Evolutionary conservation across 208 protist genomes (phyloP).

Genomic region (Vickermania spadyakhi): DNA sequence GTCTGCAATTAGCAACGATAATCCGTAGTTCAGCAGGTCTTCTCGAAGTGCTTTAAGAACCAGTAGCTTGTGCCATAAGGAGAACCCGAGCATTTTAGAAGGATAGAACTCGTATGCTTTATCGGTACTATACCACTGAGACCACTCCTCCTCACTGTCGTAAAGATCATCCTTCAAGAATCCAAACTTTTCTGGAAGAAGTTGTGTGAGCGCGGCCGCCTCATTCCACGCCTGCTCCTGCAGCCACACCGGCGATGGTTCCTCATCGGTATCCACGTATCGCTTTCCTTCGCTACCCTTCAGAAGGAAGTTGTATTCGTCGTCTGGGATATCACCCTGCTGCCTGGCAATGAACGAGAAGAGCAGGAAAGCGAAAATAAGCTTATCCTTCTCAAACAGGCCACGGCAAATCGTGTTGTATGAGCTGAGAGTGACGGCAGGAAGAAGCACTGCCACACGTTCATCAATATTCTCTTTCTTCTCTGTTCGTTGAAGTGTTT

Average conservation of each 20-base stretch:
- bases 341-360: constrained; percentile 80
- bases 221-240: constrained; percentile 87
- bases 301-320: constrained; percentile 87
- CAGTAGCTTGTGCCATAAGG: constrained; percentile 82
- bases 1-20: constrained; percentile 63
- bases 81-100: constrained; percentile 16
- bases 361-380: constrained; percentile 94
- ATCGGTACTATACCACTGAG: constrained; percentile 74
- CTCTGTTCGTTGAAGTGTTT: constrained; percentile 87
- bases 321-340: constrained; percentile 42
- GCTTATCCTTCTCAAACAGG: constrained; percentile 94
- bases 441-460: constrained; percentile 72
- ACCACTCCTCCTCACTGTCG: constrained; percentile 66
- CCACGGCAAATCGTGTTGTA: constrained; percentile 93
- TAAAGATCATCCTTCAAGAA: constrained; percentile 85
- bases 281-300: constrained; percentile 74
- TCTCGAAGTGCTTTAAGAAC: constrained; percentile 83
- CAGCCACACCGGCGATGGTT: constrained; percentile 87
- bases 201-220: constrained; percentile 67
- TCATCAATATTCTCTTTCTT: constrained; percentile 60
- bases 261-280: constrained; percentile 57
- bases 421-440: constrained; percentile 77
- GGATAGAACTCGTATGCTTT: constrained; percentile 82
- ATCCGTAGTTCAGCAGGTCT: constrained; percentile 87
- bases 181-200: constrained; percentile 73